phyloP scores from a whole-genome alignment of 108 stramenopile species.

The Nannochloropsis salina region DNA sequence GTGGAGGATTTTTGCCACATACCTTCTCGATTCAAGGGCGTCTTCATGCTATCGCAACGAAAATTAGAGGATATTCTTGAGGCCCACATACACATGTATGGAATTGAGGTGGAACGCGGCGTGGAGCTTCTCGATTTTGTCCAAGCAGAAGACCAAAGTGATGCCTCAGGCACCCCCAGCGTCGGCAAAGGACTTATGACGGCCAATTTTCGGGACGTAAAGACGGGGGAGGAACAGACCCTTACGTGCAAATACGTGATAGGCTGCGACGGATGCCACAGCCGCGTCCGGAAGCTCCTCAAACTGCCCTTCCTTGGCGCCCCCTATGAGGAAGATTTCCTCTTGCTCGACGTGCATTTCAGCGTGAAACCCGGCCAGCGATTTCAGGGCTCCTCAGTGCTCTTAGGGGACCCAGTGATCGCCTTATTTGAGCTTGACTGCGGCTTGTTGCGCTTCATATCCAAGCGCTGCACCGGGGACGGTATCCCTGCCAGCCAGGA shows the following conservation, averaged over 20 bases:
- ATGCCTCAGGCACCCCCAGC: neutral
- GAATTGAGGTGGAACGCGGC: neutral
- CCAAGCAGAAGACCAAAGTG: neutral
- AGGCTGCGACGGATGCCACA: neutral
- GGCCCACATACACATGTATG: neutral
- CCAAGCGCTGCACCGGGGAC: neutral
- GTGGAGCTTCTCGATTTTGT: neutral
- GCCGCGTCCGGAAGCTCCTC: slow-evolving; percentile 9
- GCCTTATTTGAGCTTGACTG: neutral
- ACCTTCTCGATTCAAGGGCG: neutral
- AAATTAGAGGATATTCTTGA: neutral
- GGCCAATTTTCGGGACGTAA: neutral
- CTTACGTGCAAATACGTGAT: neutral
- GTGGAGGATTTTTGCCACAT: slow-evolving; percentile 18
- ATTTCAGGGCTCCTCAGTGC: neutral
- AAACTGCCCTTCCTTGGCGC: neutral
- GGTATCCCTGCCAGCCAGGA: neutral
- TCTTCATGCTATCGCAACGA: neutral
- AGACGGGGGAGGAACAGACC: neutral
- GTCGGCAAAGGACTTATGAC: neutral
- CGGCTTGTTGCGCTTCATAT: neutral
- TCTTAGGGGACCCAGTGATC: neutral
- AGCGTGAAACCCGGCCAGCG: neutral
- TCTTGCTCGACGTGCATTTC: neutral
- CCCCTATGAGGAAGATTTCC: slow-evolving; percentile 8